Base-by-base conservation (phyloP, 768 basidiomycete genomes). In the Podaxis pistillaris region DNA sequence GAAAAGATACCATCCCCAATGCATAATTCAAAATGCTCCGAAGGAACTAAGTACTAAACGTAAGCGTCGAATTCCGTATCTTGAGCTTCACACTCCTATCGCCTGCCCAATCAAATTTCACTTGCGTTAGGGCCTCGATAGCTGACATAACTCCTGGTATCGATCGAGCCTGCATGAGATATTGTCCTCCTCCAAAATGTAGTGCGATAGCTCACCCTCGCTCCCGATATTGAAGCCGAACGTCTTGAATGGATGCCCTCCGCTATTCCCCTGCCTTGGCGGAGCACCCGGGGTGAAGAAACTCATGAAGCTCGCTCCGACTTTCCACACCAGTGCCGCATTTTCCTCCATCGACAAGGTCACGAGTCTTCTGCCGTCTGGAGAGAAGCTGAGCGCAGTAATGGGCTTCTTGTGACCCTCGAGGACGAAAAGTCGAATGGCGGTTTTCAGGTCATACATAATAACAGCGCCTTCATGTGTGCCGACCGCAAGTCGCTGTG, bases 361-460 rank as follows among this genome's bases (percentile, higher is more conserved):
- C 41, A 96, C 88, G 17, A 98, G 79, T 19, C 97, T 81, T 19
- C 95, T 79, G 0, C 97, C 97, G 68, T 99, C 97, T 0, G 95
- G 91, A 7, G 94, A 96, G 73, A 97, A 98, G 62, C 89, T 92
- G 65, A 93, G 89, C 0, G 93, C 94, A 0, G 91, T 84, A 9
- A 94, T 85, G 1, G 82, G 79, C 69, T 89, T 88, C 71, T 86
- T 87, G 77, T 98, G 96, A 0, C 93, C 90, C 68, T 98, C 96
- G 11, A 99, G 85, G 0, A 99, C 92, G 69, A 98, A 99, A 13
- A 98, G 79, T 11, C 97, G 86, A 0, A 92, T 98, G 0, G 95
- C 96, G 0, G 95, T 94, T 75, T 98, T 97, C 57, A 98, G 82
- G 71, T 98, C 97, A 70, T 97, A 98, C 89, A 97, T 94, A 62